Evolutionary conservation across 257 asterid species (phyloP), one percentile per base, ranked within the genome.

Genomic region (Verbena officinalis): DNA sequence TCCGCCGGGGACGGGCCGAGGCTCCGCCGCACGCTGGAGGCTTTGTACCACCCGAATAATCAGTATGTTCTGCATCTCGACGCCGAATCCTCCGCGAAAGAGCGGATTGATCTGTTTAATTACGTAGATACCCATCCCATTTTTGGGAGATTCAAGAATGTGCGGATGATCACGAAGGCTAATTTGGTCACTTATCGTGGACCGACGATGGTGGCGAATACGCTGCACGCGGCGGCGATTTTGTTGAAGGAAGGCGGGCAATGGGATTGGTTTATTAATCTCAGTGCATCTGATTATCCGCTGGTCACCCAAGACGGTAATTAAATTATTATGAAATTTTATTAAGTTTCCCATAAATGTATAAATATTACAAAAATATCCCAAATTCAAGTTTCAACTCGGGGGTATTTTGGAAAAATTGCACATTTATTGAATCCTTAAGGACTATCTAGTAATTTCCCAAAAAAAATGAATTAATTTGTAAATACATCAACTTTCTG

Each of bases 211-310:
- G 96, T 91, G 57, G 92, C 98, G 6, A 91, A 88, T 73, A 88
- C 98, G 15, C 78, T 91, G 52, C 98, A 91, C 68, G 98, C 98
- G n/a, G 98, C 98, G 5, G 86, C 96, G 7, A 88, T 91, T 69
- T 75, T 91, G 86, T 66, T 91, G 62, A 91, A 61, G 83, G 95
- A 88, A 65, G 96, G 84, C 38, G 94, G 96, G 13, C 83, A 88
- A 12, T 91, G 98, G 98, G 98, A 88, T 74, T 91, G 98, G 98
- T 91, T 91, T 63, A 83, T 91, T 23, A 91, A 91, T 53, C 89
- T 91, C 56, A 88, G 96, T 59, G 98, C 98, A 12, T 79, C 95
- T 0, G 98, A 91, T 84, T 91, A 91, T 70, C 98, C 98, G 7
- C 82, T 91, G 5, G 95, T 88, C 22, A 86, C 95, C 16, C 98